Evolutionary conservation across 768 basidiomycete genomes (phyloP).

Genomic region (Amanita inopinata): DNA sequence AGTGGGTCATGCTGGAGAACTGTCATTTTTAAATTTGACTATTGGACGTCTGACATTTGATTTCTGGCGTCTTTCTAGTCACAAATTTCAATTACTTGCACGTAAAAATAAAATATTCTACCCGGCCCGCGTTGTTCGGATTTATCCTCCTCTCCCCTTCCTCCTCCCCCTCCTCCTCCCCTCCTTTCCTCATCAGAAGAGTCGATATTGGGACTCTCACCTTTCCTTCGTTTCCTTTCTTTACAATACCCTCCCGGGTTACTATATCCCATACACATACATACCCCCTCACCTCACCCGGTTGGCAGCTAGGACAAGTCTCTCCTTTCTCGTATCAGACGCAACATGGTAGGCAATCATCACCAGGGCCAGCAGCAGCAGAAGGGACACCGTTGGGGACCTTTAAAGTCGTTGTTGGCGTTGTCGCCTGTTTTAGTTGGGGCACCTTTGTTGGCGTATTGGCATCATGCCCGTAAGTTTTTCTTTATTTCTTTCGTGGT

Average conservation of each 20-base stretch:
- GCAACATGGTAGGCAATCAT: too few relatives aligned
- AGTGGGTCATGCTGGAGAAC: too few relatives aligned
- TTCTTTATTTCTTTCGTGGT: not conserved
- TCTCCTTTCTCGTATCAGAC: too few relatives aligned
- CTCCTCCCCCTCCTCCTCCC: constrained; percentile 19
- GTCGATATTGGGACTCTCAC: constrained; percentile 53
- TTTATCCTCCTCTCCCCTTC: not conserved
- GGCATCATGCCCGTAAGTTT: constrained; percentile 39
- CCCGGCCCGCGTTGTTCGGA: too few relatives aligned
- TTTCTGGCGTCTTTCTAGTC: not conserved
- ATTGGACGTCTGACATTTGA: too few relatives aligned
- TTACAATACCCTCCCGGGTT: too few relatives aligned
- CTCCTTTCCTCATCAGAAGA: constrained; percentile 57
- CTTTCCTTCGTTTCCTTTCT: too few relatives aligned
- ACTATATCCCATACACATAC: too few relatives aligned
- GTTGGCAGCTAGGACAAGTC: too few relatives aligned
- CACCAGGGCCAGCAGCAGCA: too few relatives aligned
- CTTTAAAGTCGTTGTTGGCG: constrained; percentile 43
- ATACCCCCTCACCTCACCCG: too few relatives aligned
- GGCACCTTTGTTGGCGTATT: constrained; percentile 36
- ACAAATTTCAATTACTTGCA: not conserved
- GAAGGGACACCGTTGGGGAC: constrained; percentile 57
- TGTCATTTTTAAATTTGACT: too few relatives aligned
- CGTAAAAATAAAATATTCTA: not conserved
- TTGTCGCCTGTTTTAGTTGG: constrained; percentile 46